Base-by-base conservation (phyloP, 169 alveolate genomes). In the Plasmodium relictum region DNA sequence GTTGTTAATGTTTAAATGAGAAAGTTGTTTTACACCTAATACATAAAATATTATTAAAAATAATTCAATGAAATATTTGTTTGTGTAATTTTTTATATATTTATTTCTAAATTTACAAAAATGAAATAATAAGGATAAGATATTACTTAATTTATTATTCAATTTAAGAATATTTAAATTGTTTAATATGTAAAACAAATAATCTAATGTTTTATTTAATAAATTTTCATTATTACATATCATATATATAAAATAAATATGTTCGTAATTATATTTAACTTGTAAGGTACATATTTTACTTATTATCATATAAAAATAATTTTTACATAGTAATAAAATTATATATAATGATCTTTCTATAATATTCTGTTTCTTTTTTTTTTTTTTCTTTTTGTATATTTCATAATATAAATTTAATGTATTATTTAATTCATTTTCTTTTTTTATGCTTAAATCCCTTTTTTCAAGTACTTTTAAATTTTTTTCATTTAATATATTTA, bases 221-320 rank as follows among this genome's bases (percentile, higher is more conserved):
- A 86, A 44, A n/a, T n/a, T 31, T 63, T 86, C 58, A 52, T 71
- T 86, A 39, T 86, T 86, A 45, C 92, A 86, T 24, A 86, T 86
- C 92, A 86, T 86, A 41, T 71, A 72, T 26, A 86, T 72, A 42
- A 86, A 86, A 22, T 86, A 86, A 24, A 71, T 45, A 24, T 86
- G 92, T 37, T 72, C 92, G 22, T 86, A 86, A n/a, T 63, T 69
- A 73, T 86, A 86, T 39, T 86, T 86, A 14, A 87, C 41, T 65
- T 86, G 54, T 31, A 86, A 50, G 8, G 73, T 86, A 22, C 88
- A 71, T 48, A 86, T 44, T 45, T 71, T 69, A 41, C 52, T 72
- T 62, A 86, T 39, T 22, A 71, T 73, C 20, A 86, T 66, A 73
- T 69, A 72, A 65, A 73, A 73, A 56, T 71, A 37, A 31, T 58